Evolutionary conservation across 1,284 basidiomycete species (phyloP), one percentile per base, ranked within the genome.

Genomic region (Cutaneotrichosporon sp.): DNA sequence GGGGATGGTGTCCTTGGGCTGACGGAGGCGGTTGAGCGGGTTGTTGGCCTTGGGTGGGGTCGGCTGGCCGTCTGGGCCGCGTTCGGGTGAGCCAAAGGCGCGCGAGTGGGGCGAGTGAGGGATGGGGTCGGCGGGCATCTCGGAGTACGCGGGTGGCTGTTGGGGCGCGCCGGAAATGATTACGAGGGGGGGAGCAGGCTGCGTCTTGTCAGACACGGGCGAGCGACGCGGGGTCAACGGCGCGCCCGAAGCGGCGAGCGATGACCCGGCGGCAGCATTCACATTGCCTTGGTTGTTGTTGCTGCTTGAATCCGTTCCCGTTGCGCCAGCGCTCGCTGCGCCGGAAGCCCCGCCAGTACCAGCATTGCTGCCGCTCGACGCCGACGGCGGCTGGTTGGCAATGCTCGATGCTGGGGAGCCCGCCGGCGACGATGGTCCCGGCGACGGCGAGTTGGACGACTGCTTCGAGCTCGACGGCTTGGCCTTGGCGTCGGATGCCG

Each of bases 1-100:
- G 23, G 91, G 90, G 60, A 97, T 96, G 30, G 90, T 94, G 73
- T 96, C 92, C 76, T 90, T 93, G 50, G 90, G 69, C 9, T 69
- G 67, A 48, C 75, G 69, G 47, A 78, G 64, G 53, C 76, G 68
- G 41, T 69, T 73, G 46, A 77, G 64, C 1, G 76, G 72, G 9
- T 77, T 76, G 12, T 76, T 76, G 9, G 75, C 72, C 62, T 77
- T 78, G 21, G 78, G 77, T 3, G 78, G 77, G 4, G 74, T 73
- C 1, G 71, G 68, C 44, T 67, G 61, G 17, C 67, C 70, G 45
- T 70, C 69, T n/a, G 69, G 64, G 18, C 63, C 66, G 38, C 66
- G 58, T 26, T 74, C 71, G 3, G 68, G 68, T 26, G 65, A 74
- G 57, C 61, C 69, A 41, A 66, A 65, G 26, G 51, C 57, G 59